A percentile compares a stretch with the other conserved stretches of the same genome.
phyloP scores from a whole-genome alignment of 352 stramenopile genomes.

The Proteromonas lacertae region DNA sequence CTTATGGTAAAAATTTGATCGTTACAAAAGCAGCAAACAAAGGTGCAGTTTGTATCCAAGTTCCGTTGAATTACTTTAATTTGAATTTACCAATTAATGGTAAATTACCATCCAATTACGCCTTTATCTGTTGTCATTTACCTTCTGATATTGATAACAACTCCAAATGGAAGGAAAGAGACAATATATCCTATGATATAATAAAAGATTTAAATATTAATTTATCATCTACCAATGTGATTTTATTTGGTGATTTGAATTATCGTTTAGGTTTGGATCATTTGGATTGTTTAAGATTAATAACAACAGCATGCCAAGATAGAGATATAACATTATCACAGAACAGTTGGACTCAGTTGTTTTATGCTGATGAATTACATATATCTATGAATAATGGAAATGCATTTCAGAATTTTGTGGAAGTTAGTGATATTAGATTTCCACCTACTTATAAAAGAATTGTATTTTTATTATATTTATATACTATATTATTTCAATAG shows the following conservation, averaged over 20 bases:
- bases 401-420: constrained; percentile 6
- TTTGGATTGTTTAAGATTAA: neutral
- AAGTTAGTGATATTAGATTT: constrained; percentile 4
- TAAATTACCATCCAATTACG: constrained; percentile 36
- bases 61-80: constrained; percentile 43
- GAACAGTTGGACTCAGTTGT: constrained; percentile 2
- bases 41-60: constrained; percentile 36
- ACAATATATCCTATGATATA: constrained; percentile 33
- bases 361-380: constrained; percentile 4
- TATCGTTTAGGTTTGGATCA: constrained; percentile 25
- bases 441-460: constrained; percentile 9
- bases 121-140: constrained; percentile 41
- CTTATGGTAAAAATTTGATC: constrained; percentile 6
- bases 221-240: constrained; percentile 34
- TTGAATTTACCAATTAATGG: too few relatives aligned
- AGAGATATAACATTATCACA: neutral
- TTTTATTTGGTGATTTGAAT: constrained; percentile 50
- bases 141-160: constrained; percentile 27
- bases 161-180: constrained; percentile 28
- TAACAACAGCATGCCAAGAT: neutral
- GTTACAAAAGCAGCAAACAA: constrained; percentile 34
- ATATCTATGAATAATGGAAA: constrained; percentile 7
- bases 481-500: too few relatives aligned
- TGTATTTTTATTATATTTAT: too few relatives aligned
- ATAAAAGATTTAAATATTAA: constrained; percentile 36